Percentiles rank a stretch among this genome's conserved stretches.
Evolutionary conservation across 1,284 basidiomycete species (phyloP).

Genomic region (Porodaedalea pini): DNA sequence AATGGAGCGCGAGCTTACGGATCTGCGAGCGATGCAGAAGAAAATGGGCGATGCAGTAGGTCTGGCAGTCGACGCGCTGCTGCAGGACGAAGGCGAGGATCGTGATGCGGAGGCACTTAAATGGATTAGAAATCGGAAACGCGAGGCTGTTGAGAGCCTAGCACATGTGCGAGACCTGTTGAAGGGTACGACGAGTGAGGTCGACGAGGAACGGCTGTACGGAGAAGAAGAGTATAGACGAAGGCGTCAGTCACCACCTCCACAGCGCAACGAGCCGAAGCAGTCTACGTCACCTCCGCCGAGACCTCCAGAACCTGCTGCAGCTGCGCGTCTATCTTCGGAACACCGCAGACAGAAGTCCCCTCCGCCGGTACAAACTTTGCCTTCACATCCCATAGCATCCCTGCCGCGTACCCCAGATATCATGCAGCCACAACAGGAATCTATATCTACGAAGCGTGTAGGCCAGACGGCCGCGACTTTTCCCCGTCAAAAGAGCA

Average conservation of each 20-base stretch:
- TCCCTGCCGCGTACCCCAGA: conserved; percentile 19
- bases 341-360: conserved; percentile 23
- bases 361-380: conserved; percentile 23
- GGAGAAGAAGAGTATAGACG: conserved; percentile 46
- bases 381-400: conserved; percentile 12
- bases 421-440: conserved; percentile 2
- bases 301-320: conserved; percentile 29
- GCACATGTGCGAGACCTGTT: conserved; percentile 74
- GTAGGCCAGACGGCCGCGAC: conserved; percentile 4
- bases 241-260: conserved; percentile 28
- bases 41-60: conserved; percentile 61
- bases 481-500: conserved; percentile 2
- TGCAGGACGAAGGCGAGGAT: conserved; percentile 50
- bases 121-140: conserved; percentile 41
- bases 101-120: conserved; percentile 38
- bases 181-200: conserved; percentile 43
- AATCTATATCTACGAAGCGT: background rate
- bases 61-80: conserved; percentile 67
- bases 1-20: conserved; percentile 57
- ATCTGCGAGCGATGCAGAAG: conserved; percentile 51
- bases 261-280: conserved; percentile 14
- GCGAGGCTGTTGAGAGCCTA: conserved; percentile 68
- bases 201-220: conserved; percentile 64
- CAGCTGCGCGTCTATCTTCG: conserved; percentile 25
- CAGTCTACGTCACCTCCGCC: conserved; percentile 17